Evolutionary conservation across 495 filamentous ascomycete species (phyloP), one percentile per base, ranked within the genome.

Genomic region (Cairneyella variabilis): DNA sequence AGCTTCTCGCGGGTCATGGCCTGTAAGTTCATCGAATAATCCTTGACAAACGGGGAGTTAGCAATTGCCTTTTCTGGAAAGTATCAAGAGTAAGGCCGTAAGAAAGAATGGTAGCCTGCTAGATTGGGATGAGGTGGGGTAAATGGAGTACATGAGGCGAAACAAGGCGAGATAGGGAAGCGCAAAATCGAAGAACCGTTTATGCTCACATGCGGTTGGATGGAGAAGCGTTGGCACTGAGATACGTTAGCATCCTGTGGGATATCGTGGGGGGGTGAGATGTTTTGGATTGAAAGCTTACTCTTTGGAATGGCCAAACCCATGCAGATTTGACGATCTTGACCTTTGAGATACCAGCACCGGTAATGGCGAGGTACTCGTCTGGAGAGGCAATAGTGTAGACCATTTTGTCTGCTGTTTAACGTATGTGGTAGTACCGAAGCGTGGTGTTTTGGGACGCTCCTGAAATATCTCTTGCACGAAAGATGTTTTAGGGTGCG

Each of bases 1-100:
- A 92, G 75, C 69, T 91, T 92, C 67, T 91, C 88, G 52, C 83
- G 75, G 18, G 86, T 92, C 87, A 91, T 92, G 23, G 88, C 88
- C 65, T 90, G 85, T 3, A 91, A 76, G 41, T 76, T 80, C 66
- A 91, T 82, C 30, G 76, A 75, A 64, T 88, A 89, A 66, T 90
- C n/a, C n/a, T n/a, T n/a, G n/a, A n/a, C n/a, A n/a, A n/a, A n/a
- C n/a, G n/a, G n/a, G n/a, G n/a, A n/a, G n/a, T n/a, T n/a, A n/a
- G n/a, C n/a, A n/a, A n/a, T n/a, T n/a, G n/a, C n/a, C n/a, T n/a
- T n/a, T n/a, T n/a, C n/a, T n/a, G n/a, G n/a, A n/a, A n/a, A n/a
- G n/a, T n/a, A n/a, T n/a, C n/a, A n/a, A n/a, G n/a, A n/a, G n/a
- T n/a, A n/a, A n/a, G n/a, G n/a, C n/a, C n/a, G n/a, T n/a, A n/a